These are phyloP conservation scores for Penicillium sp. DNA, from an alignment of 2,329 filamentous ascomycete genomes.

Conservation along the genomic window DNA sequence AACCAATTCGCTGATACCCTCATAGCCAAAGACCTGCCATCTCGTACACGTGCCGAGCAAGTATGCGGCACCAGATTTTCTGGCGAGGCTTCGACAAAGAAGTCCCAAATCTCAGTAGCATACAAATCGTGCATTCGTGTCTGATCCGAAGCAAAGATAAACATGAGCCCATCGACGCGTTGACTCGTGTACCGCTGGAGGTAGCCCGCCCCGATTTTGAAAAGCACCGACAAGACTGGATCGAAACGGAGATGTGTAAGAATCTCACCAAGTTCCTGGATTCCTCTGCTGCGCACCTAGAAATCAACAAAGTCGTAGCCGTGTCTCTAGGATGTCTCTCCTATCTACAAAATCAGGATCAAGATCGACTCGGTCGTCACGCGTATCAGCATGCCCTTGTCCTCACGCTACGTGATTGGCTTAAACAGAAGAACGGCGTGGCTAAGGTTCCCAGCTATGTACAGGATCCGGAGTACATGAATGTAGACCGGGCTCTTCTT, in stretches of 20 bases:
- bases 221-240: conserved; percentile 14
- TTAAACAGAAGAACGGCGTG: not conserved
- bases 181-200: not conserved
- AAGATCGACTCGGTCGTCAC: conserved; percentile 2
- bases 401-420: conserved; percentile 10
- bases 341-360: not conserved
- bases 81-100: not conserved
- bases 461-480: conserved; percentile 22
- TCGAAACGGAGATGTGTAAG: conserved; percentile 17
- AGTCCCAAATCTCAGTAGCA: not conserved
- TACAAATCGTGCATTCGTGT: not conserved
- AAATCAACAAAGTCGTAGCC: conserved; percentile 26
- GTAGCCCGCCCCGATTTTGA: not conserved
- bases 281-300: not conserved
- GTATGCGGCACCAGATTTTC: conserved; percentile 9
- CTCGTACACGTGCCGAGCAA: conserved; percentile 7
- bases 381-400: conserved; percentile 14
- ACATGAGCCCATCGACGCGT: not conserved
- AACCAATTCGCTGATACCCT: not conserved
- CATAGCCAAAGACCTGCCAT: conserved; percentile 1
- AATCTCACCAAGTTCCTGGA: conserved; percentile 14
- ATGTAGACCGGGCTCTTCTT: conserved; percentile 17
- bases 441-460: conserved; percentile 17
- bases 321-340: conserved; percentile 24
- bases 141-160: not conserved